Conservation (phyloP, 352 stramenopile genomes). For the Pseudoperonospora humuli region DNA sequence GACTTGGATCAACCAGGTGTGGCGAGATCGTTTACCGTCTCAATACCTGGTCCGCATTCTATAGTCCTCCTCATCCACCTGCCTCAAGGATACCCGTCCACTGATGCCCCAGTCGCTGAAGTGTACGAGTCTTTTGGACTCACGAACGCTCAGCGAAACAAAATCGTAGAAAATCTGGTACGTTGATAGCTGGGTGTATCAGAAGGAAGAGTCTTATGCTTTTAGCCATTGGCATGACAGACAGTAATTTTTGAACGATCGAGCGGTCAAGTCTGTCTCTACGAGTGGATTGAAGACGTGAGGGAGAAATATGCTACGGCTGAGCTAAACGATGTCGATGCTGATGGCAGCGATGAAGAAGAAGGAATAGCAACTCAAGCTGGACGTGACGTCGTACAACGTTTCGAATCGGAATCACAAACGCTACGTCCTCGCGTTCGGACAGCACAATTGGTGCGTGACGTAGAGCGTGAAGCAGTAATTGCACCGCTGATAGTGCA, state of each 20-base stretch:
- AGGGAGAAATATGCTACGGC: conserved; percentile 58
- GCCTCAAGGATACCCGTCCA: conserved; percentile 58
- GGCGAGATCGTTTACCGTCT: conserved; percentile 49
- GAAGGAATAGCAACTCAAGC: conserved; percentile 3
- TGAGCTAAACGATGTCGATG: conserved; percentile 20
- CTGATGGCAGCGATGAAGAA: conserved; percentile 10
- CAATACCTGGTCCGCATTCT: conserved; percentile 48
- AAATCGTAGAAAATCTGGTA: conserved; percentile 61
- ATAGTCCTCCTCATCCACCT: conserved; percentile 70
- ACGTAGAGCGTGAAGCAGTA: conserved; percentile 39
- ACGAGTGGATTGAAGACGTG: conserved; percentile 82
- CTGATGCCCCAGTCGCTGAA: conserved; percentile 60
- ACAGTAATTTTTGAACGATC: conserved; percentile 58
- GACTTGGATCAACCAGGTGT: conserved; percentile 35
- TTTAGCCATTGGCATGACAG: conserved; percentile 9
- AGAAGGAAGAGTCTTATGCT: not conserved
- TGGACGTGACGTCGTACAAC: conserved; percentile 17
- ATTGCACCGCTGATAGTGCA: conserved; percentile 66
- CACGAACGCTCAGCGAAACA: conserved; percentile 53
- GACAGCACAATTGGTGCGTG: conserved; percentile 46
- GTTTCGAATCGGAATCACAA: conserved; percentile 47
- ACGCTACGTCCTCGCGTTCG: conserved; percentile 57
- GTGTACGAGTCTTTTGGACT: conserved; percentile 80
- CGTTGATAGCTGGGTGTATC: not conserved
- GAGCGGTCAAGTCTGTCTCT: conserved; percentile 75